These are phyloP conservation scores for Aspergillus latus DNA, from an alignment of 2,329 filamentous ascomycete genomes.

Conservation along the genomic window DNA sequence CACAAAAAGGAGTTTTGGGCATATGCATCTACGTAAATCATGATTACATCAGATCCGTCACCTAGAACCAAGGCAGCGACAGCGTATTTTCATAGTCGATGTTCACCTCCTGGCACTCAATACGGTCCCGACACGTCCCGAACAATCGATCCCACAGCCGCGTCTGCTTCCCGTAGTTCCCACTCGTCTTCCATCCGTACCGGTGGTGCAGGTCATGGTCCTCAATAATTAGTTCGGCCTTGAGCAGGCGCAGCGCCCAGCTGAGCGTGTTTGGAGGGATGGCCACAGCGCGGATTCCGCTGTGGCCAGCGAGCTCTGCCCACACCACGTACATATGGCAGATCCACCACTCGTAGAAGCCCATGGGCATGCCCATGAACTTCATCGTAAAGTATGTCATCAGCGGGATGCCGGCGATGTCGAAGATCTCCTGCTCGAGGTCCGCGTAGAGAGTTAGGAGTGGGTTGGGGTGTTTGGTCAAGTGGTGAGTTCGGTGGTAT, in stretches of 20 bases:
- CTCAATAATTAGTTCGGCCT: constrained; percentile 44
- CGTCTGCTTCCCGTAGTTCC: constrained; percentile 45
- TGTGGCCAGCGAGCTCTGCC: constrained; percentile 25
- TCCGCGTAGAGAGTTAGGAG: constrained; percentile 47
- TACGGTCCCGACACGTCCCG: constrained; percentile 36
- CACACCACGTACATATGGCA: constrained; percentile 49
- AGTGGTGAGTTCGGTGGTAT: constrained; percentile 48
- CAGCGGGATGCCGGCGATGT: constrained; percentile 45
- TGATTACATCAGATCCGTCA: not conserved
- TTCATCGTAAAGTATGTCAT: constrained; percentile 41
- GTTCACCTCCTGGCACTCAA: constrained; percentile 36
- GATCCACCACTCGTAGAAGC: constrained; percentile 51
- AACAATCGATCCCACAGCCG: constrained; percentile 41
- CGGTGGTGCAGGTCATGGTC: constrained; percentile 46
- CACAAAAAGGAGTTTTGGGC: not conserved
- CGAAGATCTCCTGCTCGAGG: constrained; percentile 45
- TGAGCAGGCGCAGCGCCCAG: constrained; percentile 35
- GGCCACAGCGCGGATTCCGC: constrained; percentile 34
- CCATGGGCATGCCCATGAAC: constrained; percentile 43
- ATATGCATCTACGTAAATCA: not conserved
- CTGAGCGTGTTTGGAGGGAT: constrained; percentile 37
- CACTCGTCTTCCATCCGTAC: constrained; percentile 40
- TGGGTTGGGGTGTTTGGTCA: constrained; percentile 49
- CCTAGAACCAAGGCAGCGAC: constrained; percentile 31
- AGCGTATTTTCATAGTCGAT: constrained; percentile 32